phyloP scores from a whole-genome alignment of 208 protist species.

The Angomonas deanei region DNA sequence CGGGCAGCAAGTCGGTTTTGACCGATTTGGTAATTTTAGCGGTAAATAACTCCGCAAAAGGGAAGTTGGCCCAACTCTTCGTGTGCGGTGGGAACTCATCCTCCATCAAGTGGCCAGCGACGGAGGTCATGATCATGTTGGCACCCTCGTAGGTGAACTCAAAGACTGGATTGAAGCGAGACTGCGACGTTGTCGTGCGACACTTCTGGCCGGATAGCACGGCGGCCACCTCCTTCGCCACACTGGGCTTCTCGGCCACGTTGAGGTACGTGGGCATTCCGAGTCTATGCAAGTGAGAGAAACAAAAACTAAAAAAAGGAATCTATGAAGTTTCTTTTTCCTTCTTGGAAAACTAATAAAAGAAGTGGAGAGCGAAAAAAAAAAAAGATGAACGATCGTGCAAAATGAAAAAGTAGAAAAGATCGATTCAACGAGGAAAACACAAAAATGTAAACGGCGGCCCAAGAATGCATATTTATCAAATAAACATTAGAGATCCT shows the following conservation, averaged over 20 bases:
- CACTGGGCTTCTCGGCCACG: constrained; percentile 95
- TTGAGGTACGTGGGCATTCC: constrained; percentile 69
- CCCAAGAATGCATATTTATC: too few relatives aligned
- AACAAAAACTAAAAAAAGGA: background rate
- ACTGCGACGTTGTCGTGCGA: constrained; percentile 36
- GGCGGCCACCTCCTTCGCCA: constrained; percentile 84
- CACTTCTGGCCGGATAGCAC: constrained; percentile 62
- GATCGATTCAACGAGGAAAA: background rate
- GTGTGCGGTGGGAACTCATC: constrained; percentile 81
- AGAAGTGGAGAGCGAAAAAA: background rate
- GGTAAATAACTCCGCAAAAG: constrained; percentile 89
- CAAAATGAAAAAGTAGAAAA: background rate
- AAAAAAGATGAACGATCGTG: background rate
- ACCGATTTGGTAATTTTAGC: constrained; percentile 78
- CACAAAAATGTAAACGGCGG: background rate
- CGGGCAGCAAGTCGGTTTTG: constrained; percentile 48
- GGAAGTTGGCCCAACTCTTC: constrained; percentile 81
- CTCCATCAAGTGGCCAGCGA: constrained; percentile 95
- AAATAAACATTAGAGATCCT: too few relatives aligned
- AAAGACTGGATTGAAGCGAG: constrained; percentile 81
- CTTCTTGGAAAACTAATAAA: too few relatives aligned
- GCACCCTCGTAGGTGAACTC: constrained; percentile 69
- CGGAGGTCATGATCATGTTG: constrained; percentile 95
- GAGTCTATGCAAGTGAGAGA: background rate
- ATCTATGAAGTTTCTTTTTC: too few relatives aligned